Percentiles rank a stretch among this genome's conserved stretches.
phyloP scores from a whole-genome alignment of 2,329 filamentous ascomycete species.

The Cephalotrichum gorgonifer region DNA sequence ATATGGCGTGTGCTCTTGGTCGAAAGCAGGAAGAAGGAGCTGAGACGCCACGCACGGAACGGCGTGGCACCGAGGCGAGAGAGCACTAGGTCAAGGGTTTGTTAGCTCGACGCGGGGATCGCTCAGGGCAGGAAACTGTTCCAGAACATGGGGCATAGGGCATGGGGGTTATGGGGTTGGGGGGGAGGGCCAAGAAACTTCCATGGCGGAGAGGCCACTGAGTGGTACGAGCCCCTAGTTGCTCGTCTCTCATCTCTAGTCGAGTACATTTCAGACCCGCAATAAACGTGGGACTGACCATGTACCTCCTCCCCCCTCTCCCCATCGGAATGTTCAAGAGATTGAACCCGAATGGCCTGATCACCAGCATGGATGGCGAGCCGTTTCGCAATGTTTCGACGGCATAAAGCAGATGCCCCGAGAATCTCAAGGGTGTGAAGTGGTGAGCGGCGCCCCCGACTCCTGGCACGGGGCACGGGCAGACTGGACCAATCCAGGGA shows the following conservation, averaged over 20 bases:
- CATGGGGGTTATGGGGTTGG: too few relatives aligned
- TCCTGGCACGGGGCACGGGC: too few relatives aligned
- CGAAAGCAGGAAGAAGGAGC: conserved; percentile 6
- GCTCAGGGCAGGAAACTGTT: neutral
- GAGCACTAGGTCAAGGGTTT: neutral
- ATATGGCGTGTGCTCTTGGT: neutral
- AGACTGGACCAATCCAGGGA: neutral
- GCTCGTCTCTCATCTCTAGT: neutral
- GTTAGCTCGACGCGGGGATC: neutral
- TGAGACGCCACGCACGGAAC: conserved; percentile 17
- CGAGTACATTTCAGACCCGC: neutral
- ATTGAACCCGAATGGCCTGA: neutral
- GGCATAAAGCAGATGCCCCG: neutral
- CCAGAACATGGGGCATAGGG: too few relatives aligned
- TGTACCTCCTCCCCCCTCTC: too few relatives aligned
- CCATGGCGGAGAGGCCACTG: neutral
- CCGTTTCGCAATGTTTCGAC: conserved; percentile 6
- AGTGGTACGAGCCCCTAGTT: neutral
- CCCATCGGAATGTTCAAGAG: neutral
- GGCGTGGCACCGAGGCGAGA: conserved; percentile 11
- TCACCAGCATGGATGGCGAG: conserved; percentile 1
- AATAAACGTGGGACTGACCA: neutral
- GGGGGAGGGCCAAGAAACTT: neutral
- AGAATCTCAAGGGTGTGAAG: too few relatives aligned
- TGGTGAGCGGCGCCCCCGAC: too few relatives aligned